Conservation (phyloP, 257 asterid species). For the Euphrasia confusa region DNA sequence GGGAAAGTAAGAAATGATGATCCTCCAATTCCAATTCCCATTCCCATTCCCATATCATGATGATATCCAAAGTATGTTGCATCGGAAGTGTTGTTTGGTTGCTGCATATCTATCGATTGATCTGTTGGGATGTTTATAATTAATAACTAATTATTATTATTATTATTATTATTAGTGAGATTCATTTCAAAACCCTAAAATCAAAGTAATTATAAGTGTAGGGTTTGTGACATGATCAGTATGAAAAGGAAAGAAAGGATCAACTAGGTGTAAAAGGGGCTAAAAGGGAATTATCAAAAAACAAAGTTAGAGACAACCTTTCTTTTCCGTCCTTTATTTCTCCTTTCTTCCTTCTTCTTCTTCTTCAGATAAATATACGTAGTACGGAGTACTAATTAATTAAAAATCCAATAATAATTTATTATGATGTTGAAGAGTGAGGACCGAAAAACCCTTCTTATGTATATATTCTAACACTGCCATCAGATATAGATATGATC, state of each 20-base stretch:
- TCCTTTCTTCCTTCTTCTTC: neutral
- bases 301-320: slow-evolving; percentile 33
- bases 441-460: slow-evolving; percentile 40
- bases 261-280: neutral
- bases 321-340: neutral
- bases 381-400: neutral
- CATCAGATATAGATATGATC: slow-evolving; percentile 12
- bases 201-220: slow-evolving; percentile 24
- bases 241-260: slow-evolving; percentile 29
- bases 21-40: slow-evolving; percentile 23
- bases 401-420: neutral
- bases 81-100: slow-evolving; percentile 21
- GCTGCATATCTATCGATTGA: slow-evolving; percentile 34
- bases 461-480: slow-evolving; percentile 20
- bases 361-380: too few species aligned
- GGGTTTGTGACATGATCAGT: slow-evolving; percentile 30
- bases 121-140: neutral
- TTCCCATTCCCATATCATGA: neutral
- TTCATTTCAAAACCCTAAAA: neutral
- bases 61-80: slow-evolving; percentile 1
- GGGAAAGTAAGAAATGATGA: slow-evolving; percentile 31
- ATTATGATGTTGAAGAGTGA: slow-evolving; percentile 24
- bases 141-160: neutral
- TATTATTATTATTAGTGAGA: neutral
- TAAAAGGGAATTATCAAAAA: slow-evolving; percentile 27